Evolutionary conservation across 768 basidiomycete genomes (phyloP).

Genomic region (Xerocomellus amylosporus): DNA sequence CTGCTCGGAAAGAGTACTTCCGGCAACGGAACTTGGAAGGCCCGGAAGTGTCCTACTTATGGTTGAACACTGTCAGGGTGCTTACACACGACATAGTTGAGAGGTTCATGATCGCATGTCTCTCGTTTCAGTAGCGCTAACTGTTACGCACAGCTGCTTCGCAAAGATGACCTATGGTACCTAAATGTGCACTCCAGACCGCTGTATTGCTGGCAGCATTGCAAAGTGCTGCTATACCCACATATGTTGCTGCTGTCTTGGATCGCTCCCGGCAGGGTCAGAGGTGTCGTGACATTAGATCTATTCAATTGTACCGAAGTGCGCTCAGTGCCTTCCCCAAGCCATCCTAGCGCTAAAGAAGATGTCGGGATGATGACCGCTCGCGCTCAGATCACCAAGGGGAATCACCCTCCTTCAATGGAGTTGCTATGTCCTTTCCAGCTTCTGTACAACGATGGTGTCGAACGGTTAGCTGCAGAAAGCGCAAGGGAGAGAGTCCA

Average conservation of each 20-base stretch:
- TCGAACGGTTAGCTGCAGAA: conserved; percentile 86
- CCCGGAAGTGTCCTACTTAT: too few species aligned
- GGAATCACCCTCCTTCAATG: conserved; percentile 47
- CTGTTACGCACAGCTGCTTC: conserved; percentile 59
- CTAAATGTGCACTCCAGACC: conserved; percentile 85
- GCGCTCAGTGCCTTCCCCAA: conserved; percentile 76
- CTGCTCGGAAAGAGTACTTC: too few species aligned
- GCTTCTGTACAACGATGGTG: conserved; percentile 84
- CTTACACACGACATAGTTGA: conserved; percentile 38
- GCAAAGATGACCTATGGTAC: conserved; percentile 86
- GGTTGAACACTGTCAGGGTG: too few species aligned
- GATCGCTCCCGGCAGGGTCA: conserved; percentile 78
- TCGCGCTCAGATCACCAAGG: conserved; percentile 49
- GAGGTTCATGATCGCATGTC: conserved; percentile 37
- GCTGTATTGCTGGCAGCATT: conserved; percentile 78
- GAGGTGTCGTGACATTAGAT: conserved; percentile 85
- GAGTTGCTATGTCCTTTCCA: conserved; percentile 88
- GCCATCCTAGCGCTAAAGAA: conserved; percentile 74
- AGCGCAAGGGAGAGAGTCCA: conserved; percentile 80
- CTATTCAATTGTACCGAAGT: conserved; percentile 84
- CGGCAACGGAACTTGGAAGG: too few species aligned
- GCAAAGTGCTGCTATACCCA: conserved; percentile 76
- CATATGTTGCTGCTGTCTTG: conserved; percentile 83
- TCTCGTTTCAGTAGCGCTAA: conserved; percentile 11
- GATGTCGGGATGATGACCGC: conserved; percentile 89